Evolutionary conservation across 805 yeast species (phyloP).

Genomic region (Candida ipomoeae): DNA sequence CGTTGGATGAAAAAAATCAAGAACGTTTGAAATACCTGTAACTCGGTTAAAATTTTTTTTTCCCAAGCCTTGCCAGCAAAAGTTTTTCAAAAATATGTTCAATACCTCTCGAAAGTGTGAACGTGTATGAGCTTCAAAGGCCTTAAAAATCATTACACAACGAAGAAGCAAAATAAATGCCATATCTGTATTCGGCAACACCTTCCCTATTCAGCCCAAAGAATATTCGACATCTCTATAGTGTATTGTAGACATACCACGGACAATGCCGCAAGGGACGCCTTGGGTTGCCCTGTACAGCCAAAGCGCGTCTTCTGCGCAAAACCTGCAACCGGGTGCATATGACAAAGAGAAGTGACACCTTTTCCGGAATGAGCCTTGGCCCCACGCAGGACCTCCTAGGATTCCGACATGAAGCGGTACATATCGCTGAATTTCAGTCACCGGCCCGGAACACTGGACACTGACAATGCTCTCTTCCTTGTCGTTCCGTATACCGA

Average conservation of each 20-base stretch:
- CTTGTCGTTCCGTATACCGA: constrained; percentile 10
- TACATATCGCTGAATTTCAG: background rate
- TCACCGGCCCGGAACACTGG: background rate
- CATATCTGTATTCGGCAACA: background rate
- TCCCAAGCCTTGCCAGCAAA: no score
- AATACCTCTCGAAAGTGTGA: background rate
- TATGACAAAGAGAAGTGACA: background rate
- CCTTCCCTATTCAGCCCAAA: background rate
- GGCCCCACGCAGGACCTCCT: background rate
- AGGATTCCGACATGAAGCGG: background rate
- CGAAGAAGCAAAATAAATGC: background rate
- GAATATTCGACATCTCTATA: background rate
- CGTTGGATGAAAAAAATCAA: no score
- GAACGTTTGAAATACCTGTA: no score
- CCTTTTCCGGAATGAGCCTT: background rate
- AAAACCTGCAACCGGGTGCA: background rate
- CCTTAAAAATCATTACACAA: background rate
- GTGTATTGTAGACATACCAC: background rate
- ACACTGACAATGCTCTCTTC: constrained; percentile 9
- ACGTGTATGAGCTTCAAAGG: background rate
- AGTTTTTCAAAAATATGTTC: background rate
- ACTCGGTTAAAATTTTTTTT: no score
- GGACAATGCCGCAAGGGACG: background rate
- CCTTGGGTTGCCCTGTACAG: background rate
- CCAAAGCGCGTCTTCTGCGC: constrained; percentile 1